Percentiles rank a stretch among this genome's conserved stretches.
Evolutionary conservation across 208 protist genomes (phyloP).

Genomic region (Trypanosoma cruzi): DNA sequence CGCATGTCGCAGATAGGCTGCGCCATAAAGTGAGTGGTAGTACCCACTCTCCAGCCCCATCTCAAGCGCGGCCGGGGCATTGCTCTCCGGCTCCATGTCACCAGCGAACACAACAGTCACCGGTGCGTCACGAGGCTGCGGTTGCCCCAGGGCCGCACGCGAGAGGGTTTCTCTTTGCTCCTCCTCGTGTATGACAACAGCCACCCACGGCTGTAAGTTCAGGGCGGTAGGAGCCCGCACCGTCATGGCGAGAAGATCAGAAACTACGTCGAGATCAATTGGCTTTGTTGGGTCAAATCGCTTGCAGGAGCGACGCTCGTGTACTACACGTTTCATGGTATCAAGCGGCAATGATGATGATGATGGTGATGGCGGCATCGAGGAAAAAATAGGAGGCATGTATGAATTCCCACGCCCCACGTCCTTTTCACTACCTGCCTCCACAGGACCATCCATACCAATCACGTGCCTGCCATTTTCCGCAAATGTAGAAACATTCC

Average conservation of each 20-base stretch:
- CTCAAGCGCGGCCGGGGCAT: constrained; percentile 67
- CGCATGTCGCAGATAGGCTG: constrained; percentile 57
- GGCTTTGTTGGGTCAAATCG: constrained; percentile 48
- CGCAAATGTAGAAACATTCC: neutral
- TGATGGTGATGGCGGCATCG: neutral
- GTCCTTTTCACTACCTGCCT: neutral
- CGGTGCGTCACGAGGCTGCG: constrained; percentile 67
- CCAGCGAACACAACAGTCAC: constrained; percentile 78
- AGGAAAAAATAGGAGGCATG: neutral
- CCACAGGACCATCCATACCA: neutral
- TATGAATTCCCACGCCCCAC: neutral
- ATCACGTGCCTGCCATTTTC: neutral
- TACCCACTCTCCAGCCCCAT: constrained; percentile 62
- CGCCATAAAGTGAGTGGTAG: constrained; percentile 49
- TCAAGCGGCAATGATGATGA: constrained; percentile 16
- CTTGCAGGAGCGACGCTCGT: constrained; percentile 50
- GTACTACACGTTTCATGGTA: constrained; percentile 29
- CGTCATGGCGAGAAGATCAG: constrained; percentile 54
- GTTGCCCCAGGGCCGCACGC: constrained; percentile 64
- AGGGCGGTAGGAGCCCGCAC: constrained; percentile 73
- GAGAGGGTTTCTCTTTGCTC: constrained; percentile 41
- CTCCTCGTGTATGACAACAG: constrained; percentile 72
- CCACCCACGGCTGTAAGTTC: constrained; percentile 88
- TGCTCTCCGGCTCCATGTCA: constrained; percentile 60
- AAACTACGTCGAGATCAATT: constrained; percentile 41